Percentiles rank a stretch among this genome's conserved stretches.
phyloP scores from a whole-genome alignment of 306 rosid species.

The Castanospermum australe region DNA sequence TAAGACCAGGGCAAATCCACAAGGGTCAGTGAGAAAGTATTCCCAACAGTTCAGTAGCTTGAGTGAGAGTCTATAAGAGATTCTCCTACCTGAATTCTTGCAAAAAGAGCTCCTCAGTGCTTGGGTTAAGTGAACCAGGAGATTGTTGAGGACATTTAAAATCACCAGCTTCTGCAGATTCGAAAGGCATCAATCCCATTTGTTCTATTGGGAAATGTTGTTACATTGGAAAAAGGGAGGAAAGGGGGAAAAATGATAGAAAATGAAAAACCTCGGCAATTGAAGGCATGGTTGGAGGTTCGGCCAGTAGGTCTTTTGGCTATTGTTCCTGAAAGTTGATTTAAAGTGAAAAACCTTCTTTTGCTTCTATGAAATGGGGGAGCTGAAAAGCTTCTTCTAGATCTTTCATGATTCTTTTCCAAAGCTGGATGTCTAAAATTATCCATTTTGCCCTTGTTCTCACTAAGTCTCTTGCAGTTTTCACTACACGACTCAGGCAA shows the following conservation, averaged over 20 bases:
- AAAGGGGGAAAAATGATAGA: background rate
- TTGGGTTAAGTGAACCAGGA: conserved; percentile 20
- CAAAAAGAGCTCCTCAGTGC: conserved; percentile 36
- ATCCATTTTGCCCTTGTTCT: conserved; percentile 32
- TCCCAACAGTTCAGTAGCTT: conserved; percentile 30
- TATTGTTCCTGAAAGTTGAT: conserved; percentile 37
- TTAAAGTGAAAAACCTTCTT: conserved; percentile 55
- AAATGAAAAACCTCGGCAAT: conserved; percentile 45
- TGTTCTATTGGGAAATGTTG: conserved; percentile 11
- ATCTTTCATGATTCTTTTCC: conserved; percentile 40
- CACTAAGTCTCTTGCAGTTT: conserved; percentile 32
- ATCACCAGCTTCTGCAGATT: conserved; percentile 45
- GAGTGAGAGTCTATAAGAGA: conserved; percentile 14
- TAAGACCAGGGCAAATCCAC: conserved; percentile 28
- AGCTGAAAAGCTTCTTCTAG: conserved; percentile 74
- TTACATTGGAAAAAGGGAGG: conserved; percentile 6
- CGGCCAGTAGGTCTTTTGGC: conserved; percentile 32
- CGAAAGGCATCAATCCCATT: conserved; percentile 25
- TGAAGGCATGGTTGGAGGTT: conserved; percentile 33
- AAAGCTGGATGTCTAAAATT: conserved; percentile 27
- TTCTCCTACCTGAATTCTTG: conserved; percentile 45
- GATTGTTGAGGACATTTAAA: conserved; percentile 35
- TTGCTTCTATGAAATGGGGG: conserved; percentile 74
- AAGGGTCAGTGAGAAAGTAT: conserved; percentile 22
- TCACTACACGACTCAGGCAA: conserved; percentile 25